phyloP scores from a whole-genome alignment of 495 filamentous ascomycete species.

The Saxophila tyrrhenica region DNA sequence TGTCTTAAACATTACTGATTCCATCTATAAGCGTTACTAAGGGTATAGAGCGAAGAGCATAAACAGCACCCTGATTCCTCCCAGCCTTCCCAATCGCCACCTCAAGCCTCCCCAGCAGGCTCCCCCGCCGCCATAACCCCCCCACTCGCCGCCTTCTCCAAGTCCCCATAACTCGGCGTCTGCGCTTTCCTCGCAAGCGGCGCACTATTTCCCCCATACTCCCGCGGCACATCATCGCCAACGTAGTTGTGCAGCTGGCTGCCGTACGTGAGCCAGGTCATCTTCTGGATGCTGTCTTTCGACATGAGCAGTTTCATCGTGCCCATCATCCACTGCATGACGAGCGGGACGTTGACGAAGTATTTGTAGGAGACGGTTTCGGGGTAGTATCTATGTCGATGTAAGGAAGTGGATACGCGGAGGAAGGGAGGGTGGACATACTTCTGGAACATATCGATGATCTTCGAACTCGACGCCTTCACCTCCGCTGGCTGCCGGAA shows the following conservation, averaged over 20 bases:
- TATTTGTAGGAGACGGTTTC: slow-evolving; percentile 82
- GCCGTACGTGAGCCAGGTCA: slow-evolving; percentile 70
- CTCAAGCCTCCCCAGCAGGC: not conserved
- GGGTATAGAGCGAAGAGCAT: too few relatives aligned
- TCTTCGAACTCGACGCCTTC: slow-evolving; percentile 61
- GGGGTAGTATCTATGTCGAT: slow-evolving; percentile 70
- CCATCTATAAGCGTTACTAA: too few relatives aligned
- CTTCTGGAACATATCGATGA: slow-evolving; percentile 57
- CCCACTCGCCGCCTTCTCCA: not conserved
- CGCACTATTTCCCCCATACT: slow-evolving; percentile 59
- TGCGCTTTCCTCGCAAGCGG: slow-evolving; percentile 21
- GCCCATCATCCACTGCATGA: slow-evolving; percentile 80
- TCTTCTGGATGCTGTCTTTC: slow-evolving; percentile 72
- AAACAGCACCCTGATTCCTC: too few relatives aligned
- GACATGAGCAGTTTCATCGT: slow-evolving; percentile 70
- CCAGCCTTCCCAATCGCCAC: too few relatives aligned
- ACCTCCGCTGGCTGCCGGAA: slow-evolving; percentile 58
- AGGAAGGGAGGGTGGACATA: too few relatives aligned
- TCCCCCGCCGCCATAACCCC: not conserved
- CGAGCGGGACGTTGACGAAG: slow-evolving; percentile 78
- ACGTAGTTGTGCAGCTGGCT: slow-evolving; percentile 54
- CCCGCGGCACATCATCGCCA: slow-evolving; percentile 47
- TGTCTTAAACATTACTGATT: too few relatives aligned
- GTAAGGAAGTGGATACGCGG: too few relatives aligned
- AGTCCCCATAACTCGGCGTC: slow-evolving; percentile 16